Base-by-base conservation (phyloP, 2,329 filamentous ascomycete genomes). In the Hymenoscyphus linearis region DNA sequence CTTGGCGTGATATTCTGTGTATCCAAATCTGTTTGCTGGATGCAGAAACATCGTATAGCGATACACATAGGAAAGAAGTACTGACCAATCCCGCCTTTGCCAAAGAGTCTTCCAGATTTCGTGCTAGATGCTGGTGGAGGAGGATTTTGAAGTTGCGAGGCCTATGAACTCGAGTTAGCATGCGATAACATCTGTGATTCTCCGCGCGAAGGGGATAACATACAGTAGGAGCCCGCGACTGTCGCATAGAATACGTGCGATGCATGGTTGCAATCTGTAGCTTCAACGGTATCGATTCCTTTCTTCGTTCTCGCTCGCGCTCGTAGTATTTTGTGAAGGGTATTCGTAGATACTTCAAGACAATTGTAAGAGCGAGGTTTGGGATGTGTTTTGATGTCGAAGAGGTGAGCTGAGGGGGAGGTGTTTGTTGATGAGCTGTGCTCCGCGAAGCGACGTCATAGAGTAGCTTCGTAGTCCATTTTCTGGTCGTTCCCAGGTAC, bases 221-320 rank as follows among this genome's bases (percentile, higher is more conserved):
- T 73, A 95, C 95, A 68, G 95, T 99, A 55, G 95, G 95, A 77
- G 91, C 91, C 83, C 95, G 88, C 78, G 90, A 89, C 79, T 96
- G 90, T 88, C 95, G 93, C 95, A 97, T 96, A 72, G 92, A 96
- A 77, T 98, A 99, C 68, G 95, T 97, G 77, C 93, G 92, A 85
- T 99, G 95, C 93, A 99, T 99, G 61, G 65, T 79, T 62, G 50
- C 47, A 56, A 59, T 27, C 26, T 50, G 40, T 6, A 14, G 4
- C 37, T 26, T 26, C 27, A 25, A 26, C 22, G 22, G 44, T 50
- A 14, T 18, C 5, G 9, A 22, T 22, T 4, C 18, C 44, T 50
- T 50, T 25, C 18, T 25, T 50, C 7, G 13, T 50, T 9, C 2
- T 31, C 31, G 31, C 10, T 31, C 31, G 31, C 31, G 31, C 1